A percentile compares a stretch with the other conserved stretches of the same genome.
phyloP scores from a whole-genome alignment of 352 stramenopile genomes.

The Pythium volutum region DNA sequence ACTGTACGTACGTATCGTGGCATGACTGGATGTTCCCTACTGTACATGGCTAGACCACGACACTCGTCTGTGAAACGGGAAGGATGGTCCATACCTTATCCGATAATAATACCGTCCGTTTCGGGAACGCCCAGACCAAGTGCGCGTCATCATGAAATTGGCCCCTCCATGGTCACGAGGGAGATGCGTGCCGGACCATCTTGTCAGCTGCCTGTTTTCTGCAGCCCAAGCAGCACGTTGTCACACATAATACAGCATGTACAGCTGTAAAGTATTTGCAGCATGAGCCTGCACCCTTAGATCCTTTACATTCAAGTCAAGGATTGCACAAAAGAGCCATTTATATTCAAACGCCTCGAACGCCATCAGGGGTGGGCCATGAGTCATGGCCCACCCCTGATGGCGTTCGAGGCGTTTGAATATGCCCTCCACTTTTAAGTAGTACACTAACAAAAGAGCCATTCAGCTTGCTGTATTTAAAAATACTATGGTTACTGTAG shows the following conservation, averaged over 20 bases:
- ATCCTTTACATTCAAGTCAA: not conserved
- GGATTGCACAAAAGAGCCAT: not conserved
- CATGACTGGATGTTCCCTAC: too few species aligned
- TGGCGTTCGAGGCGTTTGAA: too few species aligned
- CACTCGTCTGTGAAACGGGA: too few species aligned
- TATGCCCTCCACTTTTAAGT: too few species aligned
- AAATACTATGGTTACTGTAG: too few species aligned
- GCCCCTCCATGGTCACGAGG: not conserved
- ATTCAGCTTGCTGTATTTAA: too few species aligned
- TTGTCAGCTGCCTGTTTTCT: constrained; percentile 1
- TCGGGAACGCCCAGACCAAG: not conserved
- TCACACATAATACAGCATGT: not conserved
- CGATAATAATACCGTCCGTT: not conserved
- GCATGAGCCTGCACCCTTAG: not conserved
- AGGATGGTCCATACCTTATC: not conserved
- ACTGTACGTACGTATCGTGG: too few species aligned
- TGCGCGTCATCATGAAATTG: constrained; percentile 5
- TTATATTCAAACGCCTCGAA: not conserved
- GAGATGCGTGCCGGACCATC: not conserved
- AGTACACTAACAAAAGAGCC: too few species aligned
- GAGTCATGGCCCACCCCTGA: too few species aligned
- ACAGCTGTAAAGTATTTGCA: too few species aligned
- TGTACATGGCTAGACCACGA: not conserved
- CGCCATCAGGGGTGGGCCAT: too few species aligned
- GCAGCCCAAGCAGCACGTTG: not conserved